phyloP scores from a whole-genome alignment of 495 filamentous ascomycete species.

The Penicillium steckii region DNA sequence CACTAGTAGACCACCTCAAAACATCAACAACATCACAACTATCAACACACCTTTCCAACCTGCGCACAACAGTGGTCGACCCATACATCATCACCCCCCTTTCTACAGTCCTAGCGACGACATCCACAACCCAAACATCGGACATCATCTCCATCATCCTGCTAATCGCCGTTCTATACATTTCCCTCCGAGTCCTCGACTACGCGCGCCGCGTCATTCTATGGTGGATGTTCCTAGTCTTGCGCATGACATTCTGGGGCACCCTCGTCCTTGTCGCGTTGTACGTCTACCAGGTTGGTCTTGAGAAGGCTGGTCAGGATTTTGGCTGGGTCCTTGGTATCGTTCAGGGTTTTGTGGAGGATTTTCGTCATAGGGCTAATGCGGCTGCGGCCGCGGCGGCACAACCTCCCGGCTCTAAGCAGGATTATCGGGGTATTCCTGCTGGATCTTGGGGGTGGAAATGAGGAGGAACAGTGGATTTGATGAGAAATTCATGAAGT shows the following conservation, averaged over 20 bases:
- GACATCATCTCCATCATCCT: conserved; percentile 61
- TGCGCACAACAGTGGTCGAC: conserved; percentile 38
- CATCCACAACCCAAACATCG: conserved; percentile 46
- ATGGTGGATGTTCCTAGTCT: conserved; percentile 66
- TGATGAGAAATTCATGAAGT: too few species aligned
- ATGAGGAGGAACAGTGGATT: neutral
- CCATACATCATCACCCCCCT: conserved; percentile 43
- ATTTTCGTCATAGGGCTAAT: conserved; percentile 41
- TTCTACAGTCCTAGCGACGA: conserved; percentile 47
- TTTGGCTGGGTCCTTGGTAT: conserved; percentile 54
- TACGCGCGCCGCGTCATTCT: conserved; percentile 65
- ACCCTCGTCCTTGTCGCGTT: conserved; percentile 45
- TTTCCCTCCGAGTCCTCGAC: conserved; percentile 66
- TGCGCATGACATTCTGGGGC: conserved; percentile 60
- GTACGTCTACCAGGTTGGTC: conserved; percentile 62
- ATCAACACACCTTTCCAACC: conserved; percentile 28
- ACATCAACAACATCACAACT: conserved; percentile 21
- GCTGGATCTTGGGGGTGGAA: too few species aligned
- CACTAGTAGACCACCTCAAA: conserved; percentile 18
- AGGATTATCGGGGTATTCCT: neutral
- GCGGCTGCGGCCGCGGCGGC: conserved; percentile 5
- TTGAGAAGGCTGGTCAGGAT: conserved; percentile 60
- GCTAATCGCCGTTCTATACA: conserved; percentile 53
- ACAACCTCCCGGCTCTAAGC: too few species aligned
- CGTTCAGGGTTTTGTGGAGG: conserved; percentile 53